phyloP scores from a whole-genome alignment of 116 monocot species.

The Iris pallida region DNA sequence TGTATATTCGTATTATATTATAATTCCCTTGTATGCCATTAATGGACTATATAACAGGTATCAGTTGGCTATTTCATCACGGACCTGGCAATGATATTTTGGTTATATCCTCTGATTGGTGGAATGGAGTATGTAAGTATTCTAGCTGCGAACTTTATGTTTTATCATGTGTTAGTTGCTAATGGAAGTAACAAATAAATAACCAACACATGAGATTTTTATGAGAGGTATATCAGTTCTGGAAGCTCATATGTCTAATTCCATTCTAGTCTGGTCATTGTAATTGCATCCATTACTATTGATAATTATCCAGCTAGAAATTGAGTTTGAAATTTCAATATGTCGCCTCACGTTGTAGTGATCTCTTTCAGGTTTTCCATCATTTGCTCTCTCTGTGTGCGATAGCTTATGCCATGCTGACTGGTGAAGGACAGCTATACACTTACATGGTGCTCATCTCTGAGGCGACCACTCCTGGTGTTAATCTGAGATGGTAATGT shows the following conservation, averaged over 20 bases:
- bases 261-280: no score
- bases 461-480: conserved; percentile 53
- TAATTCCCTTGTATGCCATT: neutral
- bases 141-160: neutral
- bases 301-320: neutral
- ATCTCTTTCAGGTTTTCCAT: conserved; percentile 61
- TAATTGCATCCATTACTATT: no score
- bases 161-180: neutral
- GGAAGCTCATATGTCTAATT: no score
- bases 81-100: conserved; percentile 84
- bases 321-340: neutral
- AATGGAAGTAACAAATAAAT: no score
- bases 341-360: neutral
- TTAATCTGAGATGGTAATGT: conserved; percentile 48
- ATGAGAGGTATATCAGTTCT: no score
- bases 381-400: conserved; percentile 64
- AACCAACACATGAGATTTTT: no score
- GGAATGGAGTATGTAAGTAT: conserved; percentile 91
- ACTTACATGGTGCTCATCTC: conserved; percentile 78
- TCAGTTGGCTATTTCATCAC: conserved; percentile 82
- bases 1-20: conserved; percentile 1
- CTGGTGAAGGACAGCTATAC: conserved; percentile 76
- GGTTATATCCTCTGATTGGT: conserved; percentile 86
- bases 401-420: conserved; percentile 67
- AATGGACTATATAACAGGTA: conserved; percentile 45